Evolutionary conservation across 495 filamentous ascomycete species (phyloP), one percentile per base, ranked within the genome.

Genomic region (Penicillium lividum): DNA sequence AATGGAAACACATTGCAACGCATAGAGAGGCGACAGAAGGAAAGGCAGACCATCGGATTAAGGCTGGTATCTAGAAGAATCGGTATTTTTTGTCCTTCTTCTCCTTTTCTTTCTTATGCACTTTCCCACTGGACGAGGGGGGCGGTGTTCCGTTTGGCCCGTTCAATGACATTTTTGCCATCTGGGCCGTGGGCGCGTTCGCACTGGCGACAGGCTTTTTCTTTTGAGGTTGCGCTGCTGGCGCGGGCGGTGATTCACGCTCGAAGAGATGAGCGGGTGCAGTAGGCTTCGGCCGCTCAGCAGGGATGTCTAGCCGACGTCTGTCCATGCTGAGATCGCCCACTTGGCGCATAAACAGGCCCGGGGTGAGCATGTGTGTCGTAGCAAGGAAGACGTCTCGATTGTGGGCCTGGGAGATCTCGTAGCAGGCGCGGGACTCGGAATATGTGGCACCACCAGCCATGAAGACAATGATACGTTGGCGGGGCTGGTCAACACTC

Each of bases 381-480:
- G 91, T 93, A n/a, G 86, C 88, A 11, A 98, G 82, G 73, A 92
- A 93, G n/a, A 97, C 80, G 62, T 98, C 94, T 43, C 88, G 84
- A 54, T 80, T 83, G 58, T 80, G 83, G 48, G 82, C 64, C 57
- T 88, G 80, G 8, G 90, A 88, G 45, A 93, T 70, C 60, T 98
- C 93, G 64, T 98, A 97, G 74, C 94, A 98, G 18, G 88, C 80
- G 51, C 95, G 85, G 7, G 89, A 77, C 74, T 98, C 94, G 1
- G 89, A 88, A 70, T 93, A 94, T 3, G 93, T 98, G 7, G 95
- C 95, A 42, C 94, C 94, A 36, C 95, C 94, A 18, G 94, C 93
- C 85, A 98, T 89, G 71, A 97, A 97, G 47, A 98, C 88, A 57
- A 98, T 89, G 46, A 98, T 84, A 43, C 94, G 87, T 72, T 98